A percentile compares a stretch with the other conserved stretches of the same genome.
Evolutionary conservation across 768 basidiomycete species (phyloP).

Genomic region (Naganishia randhawae): DNA sequence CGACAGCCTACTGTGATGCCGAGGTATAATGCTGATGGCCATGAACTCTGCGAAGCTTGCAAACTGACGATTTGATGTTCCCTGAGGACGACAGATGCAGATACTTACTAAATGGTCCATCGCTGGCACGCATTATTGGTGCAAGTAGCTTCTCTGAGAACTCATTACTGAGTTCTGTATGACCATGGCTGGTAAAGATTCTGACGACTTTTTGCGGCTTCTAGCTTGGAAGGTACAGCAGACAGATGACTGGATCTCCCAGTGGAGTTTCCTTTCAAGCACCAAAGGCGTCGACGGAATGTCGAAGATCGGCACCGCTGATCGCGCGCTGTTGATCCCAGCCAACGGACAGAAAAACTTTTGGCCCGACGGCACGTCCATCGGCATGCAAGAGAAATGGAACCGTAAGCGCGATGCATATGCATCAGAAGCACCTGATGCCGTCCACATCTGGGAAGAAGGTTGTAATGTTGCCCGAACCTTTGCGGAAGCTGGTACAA

Average conservation of each 20-base stretch:
- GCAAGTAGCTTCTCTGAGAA: background rate
- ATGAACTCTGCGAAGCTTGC: background rate
- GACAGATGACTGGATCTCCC: background rate
- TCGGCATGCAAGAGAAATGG: background rate
- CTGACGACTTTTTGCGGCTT: background rate
- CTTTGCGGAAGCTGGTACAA: constrained; percentile 15
- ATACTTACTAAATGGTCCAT: background rate
- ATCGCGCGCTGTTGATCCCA: background rate
- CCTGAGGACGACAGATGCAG: background rate
- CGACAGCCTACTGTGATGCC: constrained; percentile 22
- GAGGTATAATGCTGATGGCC: constrained; percentile 4
- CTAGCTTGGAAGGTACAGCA: constrained; percentile 12
- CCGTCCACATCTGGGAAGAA: constrained; percentile 20
- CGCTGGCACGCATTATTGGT: constrained; percentile 27
- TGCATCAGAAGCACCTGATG: background rate
- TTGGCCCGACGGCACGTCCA: constrained; percentile 9
- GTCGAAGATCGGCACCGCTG: background rate
- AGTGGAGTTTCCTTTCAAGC: constrained; percentile 18
- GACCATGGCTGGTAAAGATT: background rate
- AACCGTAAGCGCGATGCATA: constrained; percentile 1
- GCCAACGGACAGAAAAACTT: background rate
- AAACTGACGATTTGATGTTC: background rate
- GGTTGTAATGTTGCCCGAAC: constrained; percentile 16
- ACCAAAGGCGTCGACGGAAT: constrained; percentile 2
- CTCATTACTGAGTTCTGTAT: background rate